Base-by-base conservation (phyloP, 768 basidiomycete genomes). In the Suillus fuscotomentosus region DNA sequence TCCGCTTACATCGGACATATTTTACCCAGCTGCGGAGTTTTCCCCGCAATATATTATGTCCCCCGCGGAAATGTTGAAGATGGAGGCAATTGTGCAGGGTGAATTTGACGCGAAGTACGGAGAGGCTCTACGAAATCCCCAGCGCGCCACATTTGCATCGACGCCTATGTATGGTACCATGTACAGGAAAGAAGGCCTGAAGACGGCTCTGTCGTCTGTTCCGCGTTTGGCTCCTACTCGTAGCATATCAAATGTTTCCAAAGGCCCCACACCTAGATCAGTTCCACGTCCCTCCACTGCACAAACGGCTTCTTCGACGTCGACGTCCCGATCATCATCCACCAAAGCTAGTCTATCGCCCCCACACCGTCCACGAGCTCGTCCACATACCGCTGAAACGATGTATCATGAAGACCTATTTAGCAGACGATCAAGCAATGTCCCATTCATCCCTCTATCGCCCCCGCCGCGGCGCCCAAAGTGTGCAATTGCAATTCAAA, bases 21-120 rank as follows among this genome's bases (percentile, higher is more conserved):
- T 66, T 6, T 61, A 64, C 15, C 70, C 70, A 10, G 65, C 68
- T 5, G 67, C 75, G 17, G 87, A 88, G 36, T 87, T 88, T 72
- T 79, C 76, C 5, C 86, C 87, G 9, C 86, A 88, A 70, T 83
- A 83, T 47, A 90, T 90, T 65, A 82, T 90, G 82, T 86, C 88
- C 17, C 84, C 86, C 27, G 87, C 85, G 20, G 86, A 89, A 63
- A 82, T 89, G 79, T 81, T 85, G 24, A 80, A 82, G 72, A 75
- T 90, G 11, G 88, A 89, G 69, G 86, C 83, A 50, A 79, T 81
- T 64, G 68, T 73, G 69, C 83, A 64, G 53, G 74, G 68, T 71
- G 83, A 71, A 70, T 69, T 69, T 47, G 66, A 69, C 13, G 60
- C 53, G 15, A 69, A 69, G 50, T 67, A 69, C 39, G 62, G 66